Base-by-base conservation (phyloP, 2,329 filamentous ascomycete genomes). In the Aaosphaeria pasadenensis region DNA sequence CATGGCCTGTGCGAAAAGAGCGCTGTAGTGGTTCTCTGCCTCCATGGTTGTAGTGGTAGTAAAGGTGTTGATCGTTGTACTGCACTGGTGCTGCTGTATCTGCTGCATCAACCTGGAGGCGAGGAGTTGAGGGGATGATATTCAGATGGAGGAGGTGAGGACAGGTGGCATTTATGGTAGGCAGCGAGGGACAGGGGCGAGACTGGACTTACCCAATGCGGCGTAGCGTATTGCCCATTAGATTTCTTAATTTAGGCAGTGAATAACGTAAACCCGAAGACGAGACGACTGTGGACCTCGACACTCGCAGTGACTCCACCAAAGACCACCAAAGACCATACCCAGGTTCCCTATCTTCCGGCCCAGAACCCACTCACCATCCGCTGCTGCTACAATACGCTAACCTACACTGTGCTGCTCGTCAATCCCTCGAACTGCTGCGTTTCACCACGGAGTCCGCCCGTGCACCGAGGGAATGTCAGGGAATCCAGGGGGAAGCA, bases 81-180 rank as follows among this genome's bases (percentile, higher is more conserved):
- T 47, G 48, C 43, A 48, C 47, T 42, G 46, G 59, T 46, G 7
- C 51, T 54, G 56, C 31, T 52, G 62, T 63, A 67, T 67, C 57
- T 58, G 61, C 57, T 53, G 51, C 9, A 9, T 36, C 33, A 9
- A 9, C 33, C n/a, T 9, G 33, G n/a, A n/a, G 33, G 57, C 57
- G 57, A 56, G 60, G 51, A 53, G 53, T 49, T 45, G 58, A 46
- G 57, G 55, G 50, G 56, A 58, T 64, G 55, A 62, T 62, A 62
- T 57, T 48, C 54, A 54, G 45, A 48, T 47, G 54, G 48, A 53
- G n/a, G 5, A 9, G 61, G 45, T 53, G 64, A 67, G 64, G 65
- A 64, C 61, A 63, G 45, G 55, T 55, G 59, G 60, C 58, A 58
- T 66, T 70, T 69, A 67, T 66, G 60, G 48, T 38, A 66, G 61